Base-by-base conservation (phyloP, 2,329 filamentous ascomycete genomes). In the Bisporella sp. region DNA sequence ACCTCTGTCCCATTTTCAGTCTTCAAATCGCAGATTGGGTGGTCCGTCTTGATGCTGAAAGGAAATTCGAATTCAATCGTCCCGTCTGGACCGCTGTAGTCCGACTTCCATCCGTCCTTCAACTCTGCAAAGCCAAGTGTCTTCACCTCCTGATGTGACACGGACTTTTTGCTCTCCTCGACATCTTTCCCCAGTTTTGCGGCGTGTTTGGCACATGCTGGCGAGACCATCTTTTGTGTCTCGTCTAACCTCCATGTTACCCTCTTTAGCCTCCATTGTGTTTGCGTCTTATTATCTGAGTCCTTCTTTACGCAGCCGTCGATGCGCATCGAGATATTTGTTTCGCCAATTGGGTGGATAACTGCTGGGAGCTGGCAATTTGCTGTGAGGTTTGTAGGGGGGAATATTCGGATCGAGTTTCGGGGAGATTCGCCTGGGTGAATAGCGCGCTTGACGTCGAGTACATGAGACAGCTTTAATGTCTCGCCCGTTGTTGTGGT, bases 211-310 rank as follows among this genome's bases (percentile, higher is more conserved):
- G 77, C 64, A 71, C 93, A 97, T 13, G 89, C 87, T 1, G 87
- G 84, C 0, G 89, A 88, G 39, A 92, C 75, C 37, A 85, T 84
- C 69, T 84, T 86, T 66, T 89, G 80, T 39, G 83, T 85, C 74
- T 99, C 92, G 64, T 96, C 91, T 48, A 99, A 84, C 58, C 87
- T 83, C 92, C 92, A 99, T 56, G 86, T 89, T 57, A 96, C 78
- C 69, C 95, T 93, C 68, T 91, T 88, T 31, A 99, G 76, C 61
- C 86, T 85, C 92, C 92, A 97, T 64, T 81, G 78, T 65, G 82
- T 79, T 54, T 93, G 79, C 5, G 83, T 91, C 65, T 87, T 84
- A 52, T 78, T 79, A 41, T 82, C 80, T 37, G 77, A 69, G 66
- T 88, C 88, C 57, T 72, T 71, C 57, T 81, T 85, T 41, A 90